Percentiles rank a stretch among this genome's conserved stretches.
phyloP scores from a whole-genome alignment of 441 rosid species.

The Erodium moschatum region DNA sequence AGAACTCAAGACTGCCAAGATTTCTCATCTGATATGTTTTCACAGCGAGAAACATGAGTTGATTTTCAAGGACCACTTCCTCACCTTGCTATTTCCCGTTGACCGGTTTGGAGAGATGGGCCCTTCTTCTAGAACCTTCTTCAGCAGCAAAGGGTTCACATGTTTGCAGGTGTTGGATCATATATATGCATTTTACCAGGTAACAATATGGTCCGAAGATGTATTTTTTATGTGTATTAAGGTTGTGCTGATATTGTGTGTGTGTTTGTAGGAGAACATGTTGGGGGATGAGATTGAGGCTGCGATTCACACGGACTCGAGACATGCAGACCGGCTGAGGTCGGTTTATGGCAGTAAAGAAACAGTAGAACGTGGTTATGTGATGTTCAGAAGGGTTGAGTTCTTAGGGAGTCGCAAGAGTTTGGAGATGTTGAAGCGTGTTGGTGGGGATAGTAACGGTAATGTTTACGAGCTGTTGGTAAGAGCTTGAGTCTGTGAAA shows the following conservation, averaged over 20 bases:
- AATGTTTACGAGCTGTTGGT: constrained; percentile 76
- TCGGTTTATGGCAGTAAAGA: constrained; percentile 51
- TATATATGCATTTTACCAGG: constrained; percentile 63
- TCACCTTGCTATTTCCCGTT: constrained; percentile 67
- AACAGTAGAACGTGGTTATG: constrained; percentile 22
- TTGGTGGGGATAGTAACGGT: constrained; percentile 61
- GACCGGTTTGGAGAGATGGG: constrained; percentile 94
- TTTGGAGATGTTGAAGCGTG: constrained; percentile 78
- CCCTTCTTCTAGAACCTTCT: constrained; percentile 78
- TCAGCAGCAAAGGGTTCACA: constrained; percentile 68
- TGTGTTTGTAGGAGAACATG: constrained; percentile 46
- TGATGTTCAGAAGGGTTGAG: constrained; percentile 47
- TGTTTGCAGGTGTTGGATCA: constrained; percentile 66
- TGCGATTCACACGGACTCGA: constrained; percentile 81
- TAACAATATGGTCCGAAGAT: too few species aligned
- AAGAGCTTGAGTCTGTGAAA: constrained; percentile 40
- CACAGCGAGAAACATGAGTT: constrained; percentile 75
- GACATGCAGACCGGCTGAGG: constrained; percentile 76
- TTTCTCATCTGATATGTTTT: constrained; percentile 7
- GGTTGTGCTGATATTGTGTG: not conserved
- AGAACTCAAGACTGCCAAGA: too few species aligned
- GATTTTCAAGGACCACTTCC: constrained; percentile 62
- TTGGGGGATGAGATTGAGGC: constrained; percentile 51
- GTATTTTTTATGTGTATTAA: too few species aligned
- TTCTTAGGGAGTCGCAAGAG: constrained; percentile 69